Evolutionary conservation across 2,329 filamentous ascomycete genomes (phyloP).

Genomic region (Sarocladium oryzae): DNA sequence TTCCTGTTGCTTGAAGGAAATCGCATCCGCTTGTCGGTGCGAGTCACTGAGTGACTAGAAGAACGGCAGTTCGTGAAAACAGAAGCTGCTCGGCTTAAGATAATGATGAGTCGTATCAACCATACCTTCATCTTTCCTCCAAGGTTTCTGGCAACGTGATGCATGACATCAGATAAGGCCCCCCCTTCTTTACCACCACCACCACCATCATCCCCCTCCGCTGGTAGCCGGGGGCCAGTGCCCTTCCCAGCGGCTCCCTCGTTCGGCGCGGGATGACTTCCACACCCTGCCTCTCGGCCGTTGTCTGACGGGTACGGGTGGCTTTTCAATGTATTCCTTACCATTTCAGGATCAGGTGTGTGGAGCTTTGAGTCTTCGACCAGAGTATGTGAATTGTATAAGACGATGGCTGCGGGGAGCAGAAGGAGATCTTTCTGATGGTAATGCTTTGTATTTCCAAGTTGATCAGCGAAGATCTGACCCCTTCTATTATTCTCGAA

Average conservation of each 20-base stretch:
- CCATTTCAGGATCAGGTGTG: not conserved
- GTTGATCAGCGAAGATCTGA: not conserved
- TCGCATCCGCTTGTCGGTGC: too few relatives aligned
- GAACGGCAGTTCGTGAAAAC: too few relatives aligned
- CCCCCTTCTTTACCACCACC: conserved; percentile 14
- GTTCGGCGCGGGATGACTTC: not conserved
- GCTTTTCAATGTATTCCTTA: conserved; percentile 1
- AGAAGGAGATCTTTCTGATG: not conserved
- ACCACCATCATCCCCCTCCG: conserved; percentile 1
- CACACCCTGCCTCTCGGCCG: conserved; percentile 1
- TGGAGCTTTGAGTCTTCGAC: not conserved
- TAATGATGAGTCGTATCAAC: not conserved
- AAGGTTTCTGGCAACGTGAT: not conserved
- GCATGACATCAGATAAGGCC: conserved; percentile 4
- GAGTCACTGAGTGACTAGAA: too few relatives aligned
- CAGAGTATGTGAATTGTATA: not conserved
- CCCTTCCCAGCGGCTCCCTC: not conserved
- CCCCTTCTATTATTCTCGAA: not conserved
- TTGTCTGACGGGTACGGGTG: conserved; percentile 6
- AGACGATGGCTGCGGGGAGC: not conserved
- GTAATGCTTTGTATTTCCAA: not conserved
- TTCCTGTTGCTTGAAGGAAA: too few relatives aligned
- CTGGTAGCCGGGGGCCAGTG: conserved; percentile 7
- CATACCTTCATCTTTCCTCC: not conserved
- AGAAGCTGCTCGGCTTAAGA: not conserved